Conservation (phyloP, 2,329 filamentous ascomycete genomes). For the Botrytis tulipae region DNA sequence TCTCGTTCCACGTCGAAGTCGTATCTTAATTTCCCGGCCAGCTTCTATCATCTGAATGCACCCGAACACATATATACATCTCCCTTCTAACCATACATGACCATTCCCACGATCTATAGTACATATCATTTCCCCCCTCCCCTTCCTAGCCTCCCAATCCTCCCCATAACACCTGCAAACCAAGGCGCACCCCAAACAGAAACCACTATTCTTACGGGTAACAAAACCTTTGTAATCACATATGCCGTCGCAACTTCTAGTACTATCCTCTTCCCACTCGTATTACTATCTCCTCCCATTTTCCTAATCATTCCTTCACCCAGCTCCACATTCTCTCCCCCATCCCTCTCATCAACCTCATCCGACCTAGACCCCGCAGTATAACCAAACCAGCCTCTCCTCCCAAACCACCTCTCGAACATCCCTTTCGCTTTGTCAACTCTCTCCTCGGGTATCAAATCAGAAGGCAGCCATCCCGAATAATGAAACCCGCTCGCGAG, state of each 20-base stretch:
- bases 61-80: neutral
- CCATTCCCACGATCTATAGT: neutral
- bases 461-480: conserved; percentile 64
- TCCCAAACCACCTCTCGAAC: conserved; percentile 74
- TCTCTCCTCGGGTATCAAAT: conserved; percentile 20
- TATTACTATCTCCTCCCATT: conserved; percentile 31
- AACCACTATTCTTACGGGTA: conserved; percentile 72
- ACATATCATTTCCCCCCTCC: conserved; percentile 14
- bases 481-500: conserved; percentile 80
- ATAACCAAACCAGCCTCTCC: conserved; percentile 79
- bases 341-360: too few species aligned
- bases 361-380: conserved; percentile 15
- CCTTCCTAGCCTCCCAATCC: conserved; percentile 40
- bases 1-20: neutral
- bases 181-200: conserved; percentile 91
- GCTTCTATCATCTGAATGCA: neutral
- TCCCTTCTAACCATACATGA: conserved; percentile 7
- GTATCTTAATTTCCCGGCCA: neutral
- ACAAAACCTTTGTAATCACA: conserved; percentile 79
- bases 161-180: conserved; percentile 71
- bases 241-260: conserved; percentile 82
- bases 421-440: conserved; percentile 53
- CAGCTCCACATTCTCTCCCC: conserved; percentile 27
- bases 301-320: conserved; percentile 34
- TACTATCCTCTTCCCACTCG: conserved; percentile 44